Conservation (phyloP, 257 asterid species). For the Forsythia viridissima region DNA sequence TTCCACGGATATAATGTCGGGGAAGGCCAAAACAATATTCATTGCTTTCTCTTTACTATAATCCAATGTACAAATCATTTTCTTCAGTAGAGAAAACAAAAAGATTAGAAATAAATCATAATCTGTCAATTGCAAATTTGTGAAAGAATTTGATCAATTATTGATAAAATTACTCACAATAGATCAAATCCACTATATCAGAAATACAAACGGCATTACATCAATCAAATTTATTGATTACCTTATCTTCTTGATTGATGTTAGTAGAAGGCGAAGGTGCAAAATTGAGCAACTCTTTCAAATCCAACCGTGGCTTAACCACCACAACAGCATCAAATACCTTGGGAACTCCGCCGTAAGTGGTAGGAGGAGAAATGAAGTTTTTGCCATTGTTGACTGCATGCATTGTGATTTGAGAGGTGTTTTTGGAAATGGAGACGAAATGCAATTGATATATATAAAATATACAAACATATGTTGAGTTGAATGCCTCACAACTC, state of each 20-base stretch:
- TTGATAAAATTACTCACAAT: not conserved
- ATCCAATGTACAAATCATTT: too few relatives aligned
- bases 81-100: too few relatives aligned
- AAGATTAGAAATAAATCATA: too few relatives aligned
- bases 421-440: not conserved
- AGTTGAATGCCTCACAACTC: too few relatives aligned
- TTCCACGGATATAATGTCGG: too few relatives aligned
- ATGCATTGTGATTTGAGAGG: not conserved
- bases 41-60: too few relatives aligned
- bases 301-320: conserved; percentile 51
- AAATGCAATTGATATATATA: not conserved
- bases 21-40: too few relatives aligned
- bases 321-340: conserved; percentile 54
- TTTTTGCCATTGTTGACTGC: not conserved
- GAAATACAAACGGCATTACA: not conserved
- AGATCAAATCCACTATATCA: not conserved
- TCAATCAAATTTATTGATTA: not conserved
- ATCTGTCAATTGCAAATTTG: too few relatives aligned
- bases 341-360: conserved; percentile 14
- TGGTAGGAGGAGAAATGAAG: not conserved
- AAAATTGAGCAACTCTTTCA: conserved; percentile 43
- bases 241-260: not conserved
- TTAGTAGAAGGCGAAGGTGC: conserved; percentile 32
- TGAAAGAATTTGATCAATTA: not conserved
- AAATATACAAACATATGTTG: too few relatives aligned